phyloP scores from a whole-genome alignment of 2,329 filamentous ascomycete species.

The Laburnicola sp. region DNA sequence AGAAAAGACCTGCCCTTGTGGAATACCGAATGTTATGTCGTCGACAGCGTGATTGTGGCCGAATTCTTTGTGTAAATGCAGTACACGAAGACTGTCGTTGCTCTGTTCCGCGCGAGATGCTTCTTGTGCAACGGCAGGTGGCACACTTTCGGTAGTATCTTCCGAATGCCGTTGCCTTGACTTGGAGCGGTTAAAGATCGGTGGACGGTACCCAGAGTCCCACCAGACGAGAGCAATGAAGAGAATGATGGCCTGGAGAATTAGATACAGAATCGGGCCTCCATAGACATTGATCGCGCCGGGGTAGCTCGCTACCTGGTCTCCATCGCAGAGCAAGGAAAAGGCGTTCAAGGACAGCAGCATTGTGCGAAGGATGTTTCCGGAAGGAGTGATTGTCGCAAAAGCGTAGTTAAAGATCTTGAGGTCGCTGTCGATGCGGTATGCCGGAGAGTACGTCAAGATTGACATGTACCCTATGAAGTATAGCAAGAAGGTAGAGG shows the following conservation, averaged over 20 bases:
- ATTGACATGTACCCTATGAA: slow-evolving; percentile 58
- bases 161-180: slow-evolving; percentile 44
- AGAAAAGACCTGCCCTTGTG: slow-evolving; percentile 81
- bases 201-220: slow-evolving; percentile 69
- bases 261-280: slow-evolving; percentile 80
- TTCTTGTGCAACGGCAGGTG: slow-evolving; percentile 66
- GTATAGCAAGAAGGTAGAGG: slow-evolving; percentile 54
- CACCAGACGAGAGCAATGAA: slow-evolving; percentile 76
- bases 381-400: slow-evolving; percentile 73
- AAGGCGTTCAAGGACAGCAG: slow-evolving; percentile 83
- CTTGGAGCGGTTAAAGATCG: slow-evolving; percentile 51
- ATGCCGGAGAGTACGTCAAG: slow-evolving; percentile 72
- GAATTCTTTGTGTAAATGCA: slow-evolving; percentile 80
- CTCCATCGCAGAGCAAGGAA: slow-evolving; percentile 70
- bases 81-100: slow-evolving; percentile 72
- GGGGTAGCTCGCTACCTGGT: slow-evolving; percentile 67
- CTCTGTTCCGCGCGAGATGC: slow-evolving; percentile 63
- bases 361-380: slow-evolving; percentile 72
- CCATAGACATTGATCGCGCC: slow-evolving; percentile 75
- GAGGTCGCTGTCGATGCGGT: slow-evolving; percentile 68
- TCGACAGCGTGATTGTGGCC: slow-evolving; percentile 75
- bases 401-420: slow-evolving; percentile 75
- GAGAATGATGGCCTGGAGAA: slow-evolving; percentile 71
- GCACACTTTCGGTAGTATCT: slow-evolving; percentile 50
- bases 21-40: slow-evolving; percentile 81